phyloP scores from a whole-genome alignment of 805 yeast species.

The Yarrowia bubula region DNA sequence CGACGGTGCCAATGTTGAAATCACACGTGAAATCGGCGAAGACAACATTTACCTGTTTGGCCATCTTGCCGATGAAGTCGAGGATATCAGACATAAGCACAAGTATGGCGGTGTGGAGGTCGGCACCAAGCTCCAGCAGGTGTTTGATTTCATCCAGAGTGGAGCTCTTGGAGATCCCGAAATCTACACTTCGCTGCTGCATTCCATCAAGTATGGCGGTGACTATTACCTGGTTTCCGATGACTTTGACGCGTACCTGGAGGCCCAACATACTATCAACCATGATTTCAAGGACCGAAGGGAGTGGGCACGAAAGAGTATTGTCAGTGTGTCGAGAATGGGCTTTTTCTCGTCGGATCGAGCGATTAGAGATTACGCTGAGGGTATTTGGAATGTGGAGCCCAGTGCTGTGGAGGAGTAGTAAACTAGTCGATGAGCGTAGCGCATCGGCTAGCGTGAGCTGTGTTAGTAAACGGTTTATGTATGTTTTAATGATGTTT shows the following conservation, averaged over 20 bases:
- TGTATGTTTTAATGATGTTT: neutral
- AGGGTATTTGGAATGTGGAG: constrained; percentile 88
- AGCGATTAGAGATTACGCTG: constrained; percentile 89
- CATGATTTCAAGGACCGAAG: constrained; percentile 63
- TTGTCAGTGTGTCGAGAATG: constrained; percentile 81
- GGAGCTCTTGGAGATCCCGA: constrained; percentile 70
- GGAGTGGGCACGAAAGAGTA: constrained; percentile 74
- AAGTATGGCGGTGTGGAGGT: constrained; percentile 56
- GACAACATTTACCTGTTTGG: constrained; percentile 92
- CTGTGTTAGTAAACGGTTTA: neutral
- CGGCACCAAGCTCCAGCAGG: constrained; percentile 59
- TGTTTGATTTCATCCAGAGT: constrained; percentile 61
- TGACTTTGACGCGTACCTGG: constrained; percentile 83
- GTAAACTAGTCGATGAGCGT: neutral
- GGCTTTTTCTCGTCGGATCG: constrained; percentile 91
- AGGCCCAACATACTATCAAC: constrained; percentile 76
- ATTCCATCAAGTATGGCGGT: constrained; percentile 68
- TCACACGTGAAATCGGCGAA: constrained; percentile 89
- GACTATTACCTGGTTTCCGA: constrained; percentile 85
- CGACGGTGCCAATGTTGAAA: constrained; percentile 95
- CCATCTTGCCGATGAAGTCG: constrained; percentile 85
- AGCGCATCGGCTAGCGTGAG: neutral
- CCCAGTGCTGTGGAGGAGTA: constrained; percentile 44
- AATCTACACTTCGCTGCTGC: constrained; percentile 62
- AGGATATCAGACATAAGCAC: constrained; percentile 76